Evolutionary conservation across 176 grass and related monocot genomes (phyloP).

Genomic region (Elymus sibiricus): DNA sequence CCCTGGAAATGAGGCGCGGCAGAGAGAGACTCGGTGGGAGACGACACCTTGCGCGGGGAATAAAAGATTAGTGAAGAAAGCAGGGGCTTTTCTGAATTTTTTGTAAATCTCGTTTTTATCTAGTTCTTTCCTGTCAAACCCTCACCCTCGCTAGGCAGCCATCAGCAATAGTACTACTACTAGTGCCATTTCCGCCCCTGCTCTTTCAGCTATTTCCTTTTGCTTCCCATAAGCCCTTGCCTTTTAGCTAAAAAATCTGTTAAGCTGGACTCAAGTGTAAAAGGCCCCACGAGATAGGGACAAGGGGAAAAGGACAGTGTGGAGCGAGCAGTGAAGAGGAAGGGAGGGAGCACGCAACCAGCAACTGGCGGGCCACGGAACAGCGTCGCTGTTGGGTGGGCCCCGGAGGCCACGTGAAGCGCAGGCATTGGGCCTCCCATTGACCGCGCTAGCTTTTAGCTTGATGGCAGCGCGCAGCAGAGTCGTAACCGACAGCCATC

Average conservation of each 20-base stretch:
- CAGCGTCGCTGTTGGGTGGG: conserved; percentile 29
- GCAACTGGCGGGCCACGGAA: conserved; percentile 15
- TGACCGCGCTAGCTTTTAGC: not conserved
- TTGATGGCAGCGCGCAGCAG: not conserved
- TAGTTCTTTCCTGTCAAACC: not conserved
- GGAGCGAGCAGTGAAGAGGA: conserved; percentile 4
- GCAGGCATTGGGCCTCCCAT: conserved; percentile 28
- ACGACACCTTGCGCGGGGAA: not conserved
- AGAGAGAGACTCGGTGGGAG: not conserved
- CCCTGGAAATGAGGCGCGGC: conserved; percentile 43
- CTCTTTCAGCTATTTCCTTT: not conserved
- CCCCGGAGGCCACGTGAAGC: conserved; percentile 27
- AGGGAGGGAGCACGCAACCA: not conserved
- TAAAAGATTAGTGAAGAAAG: conserved; percentile 16
- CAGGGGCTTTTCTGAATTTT: conserved; percentile 33
- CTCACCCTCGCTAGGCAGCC: not conserved
- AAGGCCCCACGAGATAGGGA: not conserved
- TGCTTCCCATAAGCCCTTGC: not conserved
- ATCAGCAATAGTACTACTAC: not conserved
- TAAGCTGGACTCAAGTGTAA: not conserved
- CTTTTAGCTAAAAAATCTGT: not conserved
- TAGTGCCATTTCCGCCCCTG: not conserved
- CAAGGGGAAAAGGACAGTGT: not conserved
- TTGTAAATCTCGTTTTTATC: conserved; percentile 33
- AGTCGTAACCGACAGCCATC: conserved; percentile 8